Evolutionary conservation across 148 eudicot species (phyloP).

Genomic region (Drosera capensis): DNA sequence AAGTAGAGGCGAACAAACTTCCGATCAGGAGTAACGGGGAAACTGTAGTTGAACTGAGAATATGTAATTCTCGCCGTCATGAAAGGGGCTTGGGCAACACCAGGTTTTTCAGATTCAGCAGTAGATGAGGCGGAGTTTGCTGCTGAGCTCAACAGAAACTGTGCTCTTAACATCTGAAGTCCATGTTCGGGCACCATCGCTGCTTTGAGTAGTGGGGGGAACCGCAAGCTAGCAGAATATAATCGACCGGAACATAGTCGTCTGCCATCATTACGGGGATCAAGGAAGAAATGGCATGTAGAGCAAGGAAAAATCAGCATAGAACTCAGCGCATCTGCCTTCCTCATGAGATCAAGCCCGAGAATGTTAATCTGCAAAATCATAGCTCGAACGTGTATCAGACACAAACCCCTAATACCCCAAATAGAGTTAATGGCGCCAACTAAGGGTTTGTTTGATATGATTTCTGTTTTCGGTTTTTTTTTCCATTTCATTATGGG

Average conservation of each 20-base stretch:
- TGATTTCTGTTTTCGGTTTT: too few relatives aligned
- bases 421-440: too few relatives aligned
- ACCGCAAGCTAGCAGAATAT: constrained; percentile 58
- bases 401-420: too few relatives aligned
- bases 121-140: constrained; percentile 10
- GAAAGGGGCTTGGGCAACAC: constrained; percentile 2
- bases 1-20: constrained; percentile 9
- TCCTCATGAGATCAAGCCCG: not conserved
- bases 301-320: not conserved
- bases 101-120: constrained; percentile 16
- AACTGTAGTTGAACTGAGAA: constrained; percentile 5
- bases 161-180: constrained; percentile 25
- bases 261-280: constrained; percentile 25
- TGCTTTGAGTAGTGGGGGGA: constrained; percentile 21
- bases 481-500: too few relatives aligned
- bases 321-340: not conserved
- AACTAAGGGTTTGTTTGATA: too few relatives aligned
- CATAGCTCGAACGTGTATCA: too few relatives aligned
- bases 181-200: constrained; percentile 45
- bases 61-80: constrained; percentile 2
- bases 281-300: constrained; percentile 6
- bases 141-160: constrained; percentile 14
- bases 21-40: constrained; percentile 9
- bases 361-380: too few relatives aligned
- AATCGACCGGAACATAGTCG: constrained; percentile 46